Evolutionary conservation across 2,329 filamentous ascomycete species (phyloP).

Genomic region (Ilyonectria sp.): DNA sequence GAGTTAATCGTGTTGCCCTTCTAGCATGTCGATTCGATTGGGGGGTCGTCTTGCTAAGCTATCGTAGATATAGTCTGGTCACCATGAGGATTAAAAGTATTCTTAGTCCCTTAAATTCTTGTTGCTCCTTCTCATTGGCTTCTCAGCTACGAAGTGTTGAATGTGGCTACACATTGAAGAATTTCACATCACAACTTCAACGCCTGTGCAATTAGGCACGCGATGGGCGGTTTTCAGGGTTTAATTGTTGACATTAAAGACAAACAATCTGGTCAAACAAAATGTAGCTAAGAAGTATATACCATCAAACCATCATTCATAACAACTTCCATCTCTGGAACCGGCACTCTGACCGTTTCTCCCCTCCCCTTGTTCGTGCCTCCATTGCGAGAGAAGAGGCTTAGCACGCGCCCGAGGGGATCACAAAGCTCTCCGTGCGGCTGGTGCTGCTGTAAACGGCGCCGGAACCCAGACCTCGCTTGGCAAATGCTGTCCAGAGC

Average conservation of each 20-base stretch:
- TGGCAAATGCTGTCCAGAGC: conserved; percentile 70
- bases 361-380: neutral
- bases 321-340: neutral
- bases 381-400: neutral
- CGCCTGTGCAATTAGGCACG: no score
- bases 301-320: neutral
- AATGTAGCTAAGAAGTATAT: neutral
- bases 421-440: conserved; percentile 52
- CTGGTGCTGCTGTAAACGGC: conserved; percentile 50
- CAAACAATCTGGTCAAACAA: neutral
- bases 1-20: no score
- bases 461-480: conserved; percentile 66
- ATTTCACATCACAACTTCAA: no score
- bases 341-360: neutral
- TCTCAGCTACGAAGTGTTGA: no score
- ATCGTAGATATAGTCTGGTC: no score
- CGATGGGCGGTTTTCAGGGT: neutral
- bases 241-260: neutral
- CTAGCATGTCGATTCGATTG: no score
- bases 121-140: no score
- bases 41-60: no score
- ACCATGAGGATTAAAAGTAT: no score
- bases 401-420: conserved; percentile 47
- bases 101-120: no score
- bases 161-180: no score